A percentile compares a stretch with the other conserved stretches of the same genome.
Conservation (phyloP, 2,329 filamentous ascomycete species). For the Coleophoma eucalyptorum region DNA sequence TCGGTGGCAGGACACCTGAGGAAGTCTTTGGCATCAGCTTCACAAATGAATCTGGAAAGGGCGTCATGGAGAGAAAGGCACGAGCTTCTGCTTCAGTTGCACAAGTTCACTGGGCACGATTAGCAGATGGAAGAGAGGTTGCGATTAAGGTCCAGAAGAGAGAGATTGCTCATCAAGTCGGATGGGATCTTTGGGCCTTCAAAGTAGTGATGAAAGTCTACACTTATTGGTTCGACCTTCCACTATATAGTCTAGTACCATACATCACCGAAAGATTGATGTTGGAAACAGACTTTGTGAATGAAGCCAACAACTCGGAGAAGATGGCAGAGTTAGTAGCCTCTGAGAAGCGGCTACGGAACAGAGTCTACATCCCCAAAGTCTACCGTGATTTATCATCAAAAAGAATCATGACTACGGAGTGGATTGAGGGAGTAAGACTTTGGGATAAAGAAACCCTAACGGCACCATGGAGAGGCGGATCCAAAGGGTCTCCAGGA, state of each 20-base stretch:
- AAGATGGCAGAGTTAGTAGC: conserved; percentile 76
- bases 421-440: conserved; percentile 95
- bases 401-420: conserved; percentile 82
- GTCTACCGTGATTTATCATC: conserved; percentile 82
- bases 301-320: conserved; percentile 85
- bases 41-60: conserved; percentile 55
- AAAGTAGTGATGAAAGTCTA: conserved; percentile 82
- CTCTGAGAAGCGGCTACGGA: conserved; percentile 69
- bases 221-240: conserved; percentile 87
- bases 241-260: conserved; percentile 83
- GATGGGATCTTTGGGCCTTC: conserved; percentile 95
- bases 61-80: conserved; percentile 67
- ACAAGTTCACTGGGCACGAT: conserved; percentile 90
- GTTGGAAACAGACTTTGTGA: conserved; percentile 91
- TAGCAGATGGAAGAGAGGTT: conserved; percentile 84
- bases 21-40: conserved; percentile 93
- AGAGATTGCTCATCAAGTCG: conserved; percentile 86
- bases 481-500: conserved; percentile 73
- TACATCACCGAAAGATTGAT: conserved; percentile 90
- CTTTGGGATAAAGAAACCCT: conserved; percentile 90
- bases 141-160: conserved; percentile 96
- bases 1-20: conserved; percentile 77
- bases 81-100: conserved; percentile 80
- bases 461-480: conserved; percentile 73
- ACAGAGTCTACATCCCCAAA: conserved; percentile 82